Evolutionary conservation across 768 basidiomycete genomes (phyloP).

Genomic region (Lenzites betulinus): DNA sequence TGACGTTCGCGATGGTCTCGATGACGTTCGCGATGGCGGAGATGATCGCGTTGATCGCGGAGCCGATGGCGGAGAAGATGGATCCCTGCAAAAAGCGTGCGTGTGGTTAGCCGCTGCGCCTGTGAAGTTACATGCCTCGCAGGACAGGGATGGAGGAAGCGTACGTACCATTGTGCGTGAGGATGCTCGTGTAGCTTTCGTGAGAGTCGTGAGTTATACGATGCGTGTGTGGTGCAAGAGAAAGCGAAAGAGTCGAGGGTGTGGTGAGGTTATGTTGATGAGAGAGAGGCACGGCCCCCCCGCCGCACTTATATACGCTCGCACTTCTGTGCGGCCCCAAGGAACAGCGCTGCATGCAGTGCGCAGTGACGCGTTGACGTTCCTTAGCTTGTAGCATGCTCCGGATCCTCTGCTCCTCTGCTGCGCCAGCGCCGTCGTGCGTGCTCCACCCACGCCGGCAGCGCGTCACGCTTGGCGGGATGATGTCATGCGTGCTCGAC

Average conservation of each 20-base stretch:
- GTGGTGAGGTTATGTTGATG: not conserved
- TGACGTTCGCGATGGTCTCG: slow-evolving; percentile 52
- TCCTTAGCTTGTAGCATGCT: too few species aligned
- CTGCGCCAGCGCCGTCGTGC: not conserved
- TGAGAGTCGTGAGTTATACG: too few species aligned
- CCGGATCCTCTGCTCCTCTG: not conserved
- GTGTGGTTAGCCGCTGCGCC: not conserved
- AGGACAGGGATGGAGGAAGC: not conserved
- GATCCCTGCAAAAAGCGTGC: slow-evolving; percentile 47
- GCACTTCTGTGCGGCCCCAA: too few species aligned
- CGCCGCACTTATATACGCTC: too few species aligned
- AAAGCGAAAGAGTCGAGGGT: not conserved
- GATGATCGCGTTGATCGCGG: slow-evolving; percentile 54
- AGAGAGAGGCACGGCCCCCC: too few species aligned
- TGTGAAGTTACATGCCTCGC: too few species aligned
- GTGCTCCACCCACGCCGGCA: not conserved
- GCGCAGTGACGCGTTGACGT: not conserved
- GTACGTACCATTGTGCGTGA: slow-evolving; percentile 4
- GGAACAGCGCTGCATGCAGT: too few species aligned
- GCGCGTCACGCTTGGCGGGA: not conserved
- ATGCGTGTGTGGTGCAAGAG: too few species aligned
- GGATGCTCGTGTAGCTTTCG: too few species aligned
- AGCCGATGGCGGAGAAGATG: slow-evolving; percentile 60
- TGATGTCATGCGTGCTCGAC: slow-evolving; percentile 7
- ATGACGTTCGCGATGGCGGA: slow-evolving; percentile 56